Conservation (phyloP, 2,329 filamentous ascomycete species). For the Sporothrix brunneoviolacea region DNA sequence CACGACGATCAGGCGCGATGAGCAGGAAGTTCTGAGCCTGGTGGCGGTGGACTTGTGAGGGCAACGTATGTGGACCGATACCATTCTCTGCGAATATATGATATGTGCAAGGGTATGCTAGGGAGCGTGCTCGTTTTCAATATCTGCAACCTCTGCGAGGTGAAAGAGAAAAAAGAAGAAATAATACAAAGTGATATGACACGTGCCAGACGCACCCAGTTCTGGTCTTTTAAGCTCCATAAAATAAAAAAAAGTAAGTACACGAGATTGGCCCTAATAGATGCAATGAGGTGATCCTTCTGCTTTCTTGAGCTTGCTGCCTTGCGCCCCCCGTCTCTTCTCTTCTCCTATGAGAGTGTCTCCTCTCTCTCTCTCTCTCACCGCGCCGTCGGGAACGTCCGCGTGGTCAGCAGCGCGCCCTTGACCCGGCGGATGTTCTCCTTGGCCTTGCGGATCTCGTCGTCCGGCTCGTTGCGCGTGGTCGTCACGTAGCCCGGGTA, state of each 20-base stretch:
- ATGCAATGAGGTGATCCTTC: too few species aligned
- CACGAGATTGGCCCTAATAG: too few species aligned
- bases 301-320: too few species aligned
- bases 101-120: too few species aligned
- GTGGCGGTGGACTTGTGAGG: neutral
- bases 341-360: too few species aligned
- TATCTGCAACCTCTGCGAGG: too few species aligned
- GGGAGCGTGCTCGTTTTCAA: too few species aligned
- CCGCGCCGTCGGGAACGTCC: constrained; percentile 57
- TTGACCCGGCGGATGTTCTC: constrained; percentile 73
- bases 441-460: constrained; percentile 67
- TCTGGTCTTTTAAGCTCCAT: too few species aligned
- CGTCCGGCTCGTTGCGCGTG: constrained; percentile 49
- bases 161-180: neutral
- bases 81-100: too few species aligned
- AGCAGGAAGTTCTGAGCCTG: constrained; percentile 2
- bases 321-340: too few species aligned
- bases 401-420: constrained; percentile 66
- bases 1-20: neutral
- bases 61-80: neutral
- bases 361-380: constrained; percentile 7
- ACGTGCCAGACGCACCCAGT: too few species aligned
- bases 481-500: constrained; percentile 36
- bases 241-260: too few species aligned
- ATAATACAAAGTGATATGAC: neutral